Evolutionary conservation across 208 protist species (phyloP), one percentile per base, ranked within the genome.

Genomic region (Leishmania braziliensis): DNA sequence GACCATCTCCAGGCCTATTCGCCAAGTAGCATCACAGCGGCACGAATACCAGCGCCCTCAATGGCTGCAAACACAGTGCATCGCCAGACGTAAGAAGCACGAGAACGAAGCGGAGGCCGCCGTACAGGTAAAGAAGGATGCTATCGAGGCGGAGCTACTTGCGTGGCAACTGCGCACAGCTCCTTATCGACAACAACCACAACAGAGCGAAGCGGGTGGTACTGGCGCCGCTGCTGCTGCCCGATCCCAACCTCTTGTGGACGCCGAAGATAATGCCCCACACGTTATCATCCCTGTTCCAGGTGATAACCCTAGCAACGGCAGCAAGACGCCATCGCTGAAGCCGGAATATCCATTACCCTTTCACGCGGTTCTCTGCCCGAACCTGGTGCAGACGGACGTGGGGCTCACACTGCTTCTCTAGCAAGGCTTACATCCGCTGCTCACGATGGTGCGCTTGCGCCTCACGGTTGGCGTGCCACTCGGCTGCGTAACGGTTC

Each of bases 331-430:
- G 0, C 36, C 73, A 3, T 10, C 53, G 23, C 43, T 60, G 2
- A 86, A 79, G 56, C 4, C 71, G 3, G 82, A 69, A n/a, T 80
- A 72, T 29, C 29, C 18, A 58, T 60, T 85, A 46, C 93, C 93
- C 16, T 96, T 95, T 75, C 72, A 73, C 18, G 46, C 68, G 18
- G 87, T 95, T 79, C 78, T 77, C n/a, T 96, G 94, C 80, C 93
- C 93, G 4, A 96, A 87, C 66, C 79, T 94, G 26, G 80, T 85
- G 8, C 93, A 91, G 62, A 87, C 89, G 1, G 88, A 93, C 58
- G 78, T 89, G 60, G 90, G 90, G 3, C 68, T 93, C 10, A 78
- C 54, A 4, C 51, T 84, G 18, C 79, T 96, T 39, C 77, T 96
- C n/a, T 73, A 75, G 46, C 78, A 90, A 63, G 84, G 86, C 39